These are phyloP conservation scores for Apostasia shenzhenica DNA, from an alignment of 106 monocot genomes.

Conservation along the genomic window DNA sequence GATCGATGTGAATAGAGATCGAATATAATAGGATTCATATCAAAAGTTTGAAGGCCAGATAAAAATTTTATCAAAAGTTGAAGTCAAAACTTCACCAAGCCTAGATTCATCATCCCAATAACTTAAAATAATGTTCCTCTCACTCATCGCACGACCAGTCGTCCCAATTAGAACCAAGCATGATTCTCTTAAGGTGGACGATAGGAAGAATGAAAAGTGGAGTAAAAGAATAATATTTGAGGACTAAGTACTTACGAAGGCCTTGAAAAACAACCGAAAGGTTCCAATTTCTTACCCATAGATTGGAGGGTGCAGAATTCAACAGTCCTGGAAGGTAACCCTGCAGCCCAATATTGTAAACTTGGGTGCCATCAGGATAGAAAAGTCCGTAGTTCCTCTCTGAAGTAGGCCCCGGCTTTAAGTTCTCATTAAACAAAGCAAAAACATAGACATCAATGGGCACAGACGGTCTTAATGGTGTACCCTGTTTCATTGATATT, in stretches of 20 bases:
- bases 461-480: conserved; percentile 58
- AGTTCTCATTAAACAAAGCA: conserved; percentile 83
- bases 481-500: conserved; percentile 60
- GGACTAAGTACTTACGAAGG: not conserved
- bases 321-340: conserved; percentile 26
- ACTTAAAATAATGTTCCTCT: not conserved
- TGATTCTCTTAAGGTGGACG: not conserved
- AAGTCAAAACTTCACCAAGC: too few species aligned
- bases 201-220: not conserved
- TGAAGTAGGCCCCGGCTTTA: conserved; percentile 79
- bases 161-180: not conserved
- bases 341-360: conserved; percentile 68
- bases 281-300: conserved; percentile 28
- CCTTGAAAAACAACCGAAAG: not conserved
- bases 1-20: too few species aligned
- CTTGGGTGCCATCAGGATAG: conserved; percentile 74
- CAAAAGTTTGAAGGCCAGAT: not conserved
- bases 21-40: not conserved
- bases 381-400: conserved; percentile 87
- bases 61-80: too few species aligned
- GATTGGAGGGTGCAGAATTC: conserved; percentile 18
- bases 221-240: not conserved
- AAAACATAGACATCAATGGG: conserved; percentile 78
- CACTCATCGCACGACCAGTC: not conserved
- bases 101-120: too few species aligned